Evolutionary conservation across 805 yeast genomes (phyloP).

Genomic region (Starmerella scarabaei): DNA sequence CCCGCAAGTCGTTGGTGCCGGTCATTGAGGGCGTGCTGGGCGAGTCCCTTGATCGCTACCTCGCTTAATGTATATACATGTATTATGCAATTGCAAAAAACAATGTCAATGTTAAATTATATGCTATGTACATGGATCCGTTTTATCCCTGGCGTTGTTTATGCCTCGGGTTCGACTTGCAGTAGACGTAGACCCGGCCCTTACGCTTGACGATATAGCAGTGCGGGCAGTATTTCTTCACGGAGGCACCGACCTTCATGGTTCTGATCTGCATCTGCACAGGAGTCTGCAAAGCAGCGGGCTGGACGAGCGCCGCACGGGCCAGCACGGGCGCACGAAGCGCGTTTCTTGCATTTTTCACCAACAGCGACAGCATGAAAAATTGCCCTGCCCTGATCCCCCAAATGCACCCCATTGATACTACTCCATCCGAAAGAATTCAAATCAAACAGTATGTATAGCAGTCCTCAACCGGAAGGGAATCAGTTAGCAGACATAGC

Average conservation of each 20-base stretch:
- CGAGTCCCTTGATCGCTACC: slow-evolving; percentile 64
- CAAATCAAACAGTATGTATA: no score
- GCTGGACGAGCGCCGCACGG: background rate
- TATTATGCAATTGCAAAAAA: background rate
- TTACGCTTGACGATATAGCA: slow-evolving; percentile 89
- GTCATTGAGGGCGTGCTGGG: slow-evolving; percentile 88
- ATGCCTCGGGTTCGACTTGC: slow-evolving; percentile 86
- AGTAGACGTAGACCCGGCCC: slow-evolving; percentile 85
- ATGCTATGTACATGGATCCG: background rate
- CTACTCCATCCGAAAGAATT: no score
- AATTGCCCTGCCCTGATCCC: no score
- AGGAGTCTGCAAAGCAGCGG: background rate
- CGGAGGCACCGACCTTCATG: slow-evolving; percentile 84
- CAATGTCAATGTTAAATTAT: slow-evolving; percentile 3
- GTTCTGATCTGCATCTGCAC: slow-evolving; percentile 35
- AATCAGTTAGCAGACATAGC: no score
- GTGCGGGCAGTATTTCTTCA: slow-evolving; percentile 83
- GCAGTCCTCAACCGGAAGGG: no score
- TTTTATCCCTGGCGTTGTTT: slow-evolving; percentile 71
- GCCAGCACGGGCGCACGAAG: background rate
- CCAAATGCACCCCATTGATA: no score
- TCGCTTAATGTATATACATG: slow-evolving; percentile 10
- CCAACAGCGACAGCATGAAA: slow-evolving; percentile 5
- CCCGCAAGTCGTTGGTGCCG: slow-evolving; percentile 76
- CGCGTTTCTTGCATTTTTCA: slow-evolving; percentile 4